These are phyloP conservation scores for Pythium aphanidermatum DNA, from an alignment of 352 stramenopile species.

Conservation along the genomic window DNA sequence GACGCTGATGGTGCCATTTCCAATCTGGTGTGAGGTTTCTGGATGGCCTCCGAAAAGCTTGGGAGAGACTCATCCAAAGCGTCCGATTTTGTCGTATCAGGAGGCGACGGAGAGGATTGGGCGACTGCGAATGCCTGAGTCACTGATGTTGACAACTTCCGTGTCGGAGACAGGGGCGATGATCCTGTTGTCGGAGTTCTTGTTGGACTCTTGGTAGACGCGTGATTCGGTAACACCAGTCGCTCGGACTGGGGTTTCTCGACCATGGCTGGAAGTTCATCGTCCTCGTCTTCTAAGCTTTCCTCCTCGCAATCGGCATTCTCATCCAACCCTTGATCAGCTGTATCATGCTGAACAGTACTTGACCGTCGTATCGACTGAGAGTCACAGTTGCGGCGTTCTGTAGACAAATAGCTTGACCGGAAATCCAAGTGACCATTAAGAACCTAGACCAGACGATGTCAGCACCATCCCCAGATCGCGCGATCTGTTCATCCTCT, in stretches of 20 bases:
- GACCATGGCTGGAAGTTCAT: conserved; percentile 49
- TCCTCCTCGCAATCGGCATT: conserved; percentile 19
- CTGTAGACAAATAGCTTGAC: conserved; percentile 40
- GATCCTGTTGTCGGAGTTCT: no score
- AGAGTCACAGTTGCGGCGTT: not conserved
- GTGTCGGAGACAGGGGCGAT: no score
- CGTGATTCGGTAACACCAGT: no score
- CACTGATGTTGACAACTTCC: no score
- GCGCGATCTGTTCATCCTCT: not conserved
- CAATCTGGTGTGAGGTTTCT: conserved; percentile 2
- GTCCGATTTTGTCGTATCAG: not conserved
- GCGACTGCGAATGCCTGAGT: no score
- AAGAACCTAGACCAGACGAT: conserved; percentile 28
- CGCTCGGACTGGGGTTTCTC: conserved; percentile 35
- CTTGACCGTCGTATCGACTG: conserved; percentile 3
- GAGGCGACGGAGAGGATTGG: not conserved
- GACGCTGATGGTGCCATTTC: not conserved
- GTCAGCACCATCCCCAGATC: not conserved
- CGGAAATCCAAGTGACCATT: conserved; percentile 48
- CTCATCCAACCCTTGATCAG: not conserved
- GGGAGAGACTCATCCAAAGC: conserved; percentile 28
- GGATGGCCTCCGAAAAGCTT: conserved; percentile 26
- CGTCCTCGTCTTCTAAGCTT: conserved; percentile 33
- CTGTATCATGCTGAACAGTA: conserved; percentile 1
- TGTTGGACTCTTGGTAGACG: not conserved